These are phyloP conservation scores for Poronia punctata DNA, from an alignment of 495 filamentous ascomycete genomes.

Conservation along the genomic window DNA sequence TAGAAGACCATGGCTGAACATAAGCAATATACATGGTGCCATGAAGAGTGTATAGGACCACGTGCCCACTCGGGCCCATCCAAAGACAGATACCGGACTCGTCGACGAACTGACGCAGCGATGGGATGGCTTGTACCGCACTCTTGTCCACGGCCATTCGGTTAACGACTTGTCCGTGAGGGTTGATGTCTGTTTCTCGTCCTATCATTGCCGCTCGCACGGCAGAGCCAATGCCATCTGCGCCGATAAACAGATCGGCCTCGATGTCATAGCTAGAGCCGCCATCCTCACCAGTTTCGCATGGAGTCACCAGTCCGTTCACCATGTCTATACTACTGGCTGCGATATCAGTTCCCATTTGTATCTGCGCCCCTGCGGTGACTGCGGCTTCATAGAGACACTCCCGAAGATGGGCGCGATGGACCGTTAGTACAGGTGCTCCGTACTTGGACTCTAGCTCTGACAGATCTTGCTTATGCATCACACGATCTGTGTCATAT, in stretches of 20 bases:
- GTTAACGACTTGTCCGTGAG: constrained; percentile 6
- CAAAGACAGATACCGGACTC: constrained; percentile 4
- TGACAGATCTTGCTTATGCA: constrained; percentile 1
- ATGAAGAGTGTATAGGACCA: constrained; percentile 5
- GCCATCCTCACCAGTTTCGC: too few relatives aligned
- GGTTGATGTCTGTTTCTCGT: background rate
- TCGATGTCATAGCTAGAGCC: background rate
- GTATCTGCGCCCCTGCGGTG: background rate
- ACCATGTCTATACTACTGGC: background rate
- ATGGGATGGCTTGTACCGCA: background rate
- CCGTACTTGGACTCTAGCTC: constrained; percentile 4
- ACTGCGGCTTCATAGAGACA: constrained; percentile 6
- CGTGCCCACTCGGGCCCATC: constrained; percentile 6
- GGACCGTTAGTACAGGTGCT: constrained; percentile 6
- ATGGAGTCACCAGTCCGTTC: background rate
- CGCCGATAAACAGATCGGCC: constrained; percentile 1
- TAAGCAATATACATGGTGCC: constrained; percentile 6
- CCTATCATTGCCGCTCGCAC: background rate
- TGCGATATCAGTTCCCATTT: background rate
- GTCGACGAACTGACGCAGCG: constrained; percentile 4
- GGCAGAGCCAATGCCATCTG: background rate
- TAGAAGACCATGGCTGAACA: background rate
- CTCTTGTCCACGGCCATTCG: constrained; percentile 3
- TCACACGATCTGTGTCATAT: constrained; percentile 1
- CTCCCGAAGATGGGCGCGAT: constrained; percentile 6